Evolutionary conservation across 495 filamentous ascomycete genomes (phyloP).

Genomic region (Penicillium ucsense): DNA sequence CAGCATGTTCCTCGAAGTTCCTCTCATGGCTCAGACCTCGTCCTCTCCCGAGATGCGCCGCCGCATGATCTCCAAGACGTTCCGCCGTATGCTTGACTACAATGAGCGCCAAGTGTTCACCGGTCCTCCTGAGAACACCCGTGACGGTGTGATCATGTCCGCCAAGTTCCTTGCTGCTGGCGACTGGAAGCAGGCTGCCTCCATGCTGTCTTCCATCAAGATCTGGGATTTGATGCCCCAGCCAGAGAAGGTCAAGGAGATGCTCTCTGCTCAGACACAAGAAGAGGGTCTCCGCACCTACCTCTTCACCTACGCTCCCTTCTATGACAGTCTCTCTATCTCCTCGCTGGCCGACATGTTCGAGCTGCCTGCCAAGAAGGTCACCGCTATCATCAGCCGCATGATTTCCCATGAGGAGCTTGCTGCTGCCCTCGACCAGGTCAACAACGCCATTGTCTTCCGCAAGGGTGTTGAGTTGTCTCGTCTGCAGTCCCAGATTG

Average conservation of each 20-base stretch:
- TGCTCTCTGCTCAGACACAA: conserved; percentile 96
- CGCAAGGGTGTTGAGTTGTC: conserved; percentile 98
- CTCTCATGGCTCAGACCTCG: conserved; percentile 89
- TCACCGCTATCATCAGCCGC: conserved; percentile 88
- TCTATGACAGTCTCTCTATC: conserved; percentile 93
- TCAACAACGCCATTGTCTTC: conserved; percentile 96
- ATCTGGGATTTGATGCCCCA: conserved; percentile 95
- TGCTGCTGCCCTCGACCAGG: conserved; percentile 91
- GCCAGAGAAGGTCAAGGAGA: conserved; percentile 82
- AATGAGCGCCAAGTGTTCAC: conserved; percentile 99
- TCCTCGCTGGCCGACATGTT: conserved; percentile 86
- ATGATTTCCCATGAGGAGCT: conserved; percentile 99
- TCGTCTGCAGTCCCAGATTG: conserved; percentile 85
- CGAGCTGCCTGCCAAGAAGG: conserved; percentile 82
- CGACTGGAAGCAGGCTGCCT: conserved; percentile 93
- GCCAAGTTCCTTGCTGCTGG: conserved; percentile 93
- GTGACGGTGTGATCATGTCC: conserved; percentile 97
- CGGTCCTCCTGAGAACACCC: conserved; percentile 94
- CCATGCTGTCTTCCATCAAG: conserved; percentile 93
- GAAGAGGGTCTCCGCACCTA: conserved; percentile 97
- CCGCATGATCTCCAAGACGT: conserved; percentile 98
- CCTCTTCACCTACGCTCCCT: conserved; percentile 98
- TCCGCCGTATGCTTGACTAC: conserved; percentile 97
- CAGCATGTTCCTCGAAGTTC: conserved; percentile 97
- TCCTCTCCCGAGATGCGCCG: conserved; percentile 96